Conservation (phyloP, 2,329 filamentous ascomycete species). For the Cladophialophora immunda region DNA sequence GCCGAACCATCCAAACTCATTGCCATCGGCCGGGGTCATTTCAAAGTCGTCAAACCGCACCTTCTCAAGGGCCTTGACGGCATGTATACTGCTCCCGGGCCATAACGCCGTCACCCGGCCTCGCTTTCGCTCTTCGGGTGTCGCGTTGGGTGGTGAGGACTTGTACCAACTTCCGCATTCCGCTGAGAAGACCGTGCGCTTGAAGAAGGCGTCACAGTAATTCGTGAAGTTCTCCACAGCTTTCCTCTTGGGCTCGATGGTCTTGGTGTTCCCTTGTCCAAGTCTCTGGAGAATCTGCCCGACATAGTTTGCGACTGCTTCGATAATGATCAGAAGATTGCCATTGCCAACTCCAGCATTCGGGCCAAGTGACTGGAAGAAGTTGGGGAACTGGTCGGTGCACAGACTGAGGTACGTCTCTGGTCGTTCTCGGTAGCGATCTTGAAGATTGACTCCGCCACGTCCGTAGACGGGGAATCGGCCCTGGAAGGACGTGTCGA, state of each 20-base stretch:
- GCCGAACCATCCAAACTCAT: constrained; percentile 60
- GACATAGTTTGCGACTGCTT: constrained; percentile 40
- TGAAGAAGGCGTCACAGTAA: constrained; percentile 60
- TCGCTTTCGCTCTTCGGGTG: constrained; percentile 34
- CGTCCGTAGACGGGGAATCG: constrained; percentile 49
- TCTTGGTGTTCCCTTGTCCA: constrained; percentile 58
- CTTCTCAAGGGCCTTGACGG: constrained; percentile 46
- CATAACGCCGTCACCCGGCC: constrained; percentile 56
- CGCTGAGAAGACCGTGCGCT: constrained; percentile 42
- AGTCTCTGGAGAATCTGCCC: constrained; percentile 60
- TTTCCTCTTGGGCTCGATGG: constrained; percentile 53
- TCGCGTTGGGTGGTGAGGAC: constrained; percentile 45
- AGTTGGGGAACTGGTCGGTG: constrained; percentile 47
- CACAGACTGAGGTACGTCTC: constrained; percentile 49
- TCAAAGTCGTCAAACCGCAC: constrained; percentile 60
- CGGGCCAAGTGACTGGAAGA: constrained; percentile 47
- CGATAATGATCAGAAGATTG: constrained; percentile 40
- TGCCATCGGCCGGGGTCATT: constrained; percentile 52
- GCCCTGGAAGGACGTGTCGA: constrained; percentile 48
- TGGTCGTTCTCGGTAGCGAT: constrained; percentile 43
- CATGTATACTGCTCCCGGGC: constrained; percentile 52
- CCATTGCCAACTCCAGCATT: constrained; percentile 46
- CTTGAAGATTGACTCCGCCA: constrained; percentile 40
- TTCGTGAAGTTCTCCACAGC: constrained; percentile 58
- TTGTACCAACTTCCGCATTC: constrained; percentile 64